phyloP scores from a whole-genome alignment of 352 stramenopile genomes.

The Globisporangium abappressorium region DNA sequence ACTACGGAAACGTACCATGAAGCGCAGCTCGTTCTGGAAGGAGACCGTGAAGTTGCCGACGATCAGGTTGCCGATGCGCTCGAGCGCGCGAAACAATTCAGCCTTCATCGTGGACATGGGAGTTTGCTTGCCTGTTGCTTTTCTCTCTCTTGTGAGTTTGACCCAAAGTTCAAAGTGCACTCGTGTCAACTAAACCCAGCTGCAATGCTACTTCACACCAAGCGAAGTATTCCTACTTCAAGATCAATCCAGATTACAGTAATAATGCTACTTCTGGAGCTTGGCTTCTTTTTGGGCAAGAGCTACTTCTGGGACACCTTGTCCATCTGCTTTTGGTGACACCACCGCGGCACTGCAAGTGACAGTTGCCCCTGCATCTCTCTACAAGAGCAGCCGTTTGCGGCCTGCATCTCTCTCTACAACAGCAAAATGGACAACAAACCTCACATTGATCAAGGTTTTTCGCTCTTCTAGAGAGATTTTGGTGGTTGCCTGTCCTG shows the following conservation, averaged over 20 bases:
- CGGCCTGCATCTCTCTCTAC: not conserved
- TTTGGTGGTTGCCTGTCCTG: not conserved
- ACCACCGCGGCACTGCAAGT: not conserved
- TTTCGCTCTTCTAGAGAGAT: slow-evolving; percentile 8
- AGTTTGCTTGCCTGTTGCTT: not conserved
- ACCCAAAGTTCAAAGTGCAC: not conserved
- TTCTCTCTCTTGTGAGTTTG: not conserved
- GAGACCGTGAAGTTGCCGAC: slow-evolving; percentile 81
- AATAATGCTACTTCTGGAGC: not conserved
- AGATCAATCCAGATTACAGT: not conserved
- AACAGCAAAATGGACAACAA: not conserved
- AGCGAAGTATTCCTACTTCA: not conserved
- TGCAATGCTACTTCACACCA: not conserved
- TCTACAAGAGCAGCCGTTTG: not conserved
- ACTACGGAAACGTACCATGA: slow-evolving; percentile 52
- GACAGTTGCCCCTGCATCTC: slow-evolving; percentile 8
- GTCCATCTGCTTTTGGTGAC: not conserved
- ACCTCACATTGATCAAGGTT: not conserved
- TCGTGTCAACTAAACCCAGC: slow-evolving; percentile 7
- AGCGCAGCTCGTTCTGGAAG: slow-evolving; percentile 84
- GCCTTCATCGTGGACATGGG: slow-evolving; percentile 49
- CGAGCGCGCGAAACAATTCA: slow-evolving; percentile 50
- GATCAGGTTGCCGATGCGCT: slow-evolving; percentile 67
- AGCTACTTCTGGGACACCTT: not conserved
- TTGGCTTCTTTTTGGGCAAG: not conserved